These are phyloP conservation scores for Tricholomella constricta DNA, from an alignment of 768 basidiomycete species.

Conservation along the genomic window DNA sequence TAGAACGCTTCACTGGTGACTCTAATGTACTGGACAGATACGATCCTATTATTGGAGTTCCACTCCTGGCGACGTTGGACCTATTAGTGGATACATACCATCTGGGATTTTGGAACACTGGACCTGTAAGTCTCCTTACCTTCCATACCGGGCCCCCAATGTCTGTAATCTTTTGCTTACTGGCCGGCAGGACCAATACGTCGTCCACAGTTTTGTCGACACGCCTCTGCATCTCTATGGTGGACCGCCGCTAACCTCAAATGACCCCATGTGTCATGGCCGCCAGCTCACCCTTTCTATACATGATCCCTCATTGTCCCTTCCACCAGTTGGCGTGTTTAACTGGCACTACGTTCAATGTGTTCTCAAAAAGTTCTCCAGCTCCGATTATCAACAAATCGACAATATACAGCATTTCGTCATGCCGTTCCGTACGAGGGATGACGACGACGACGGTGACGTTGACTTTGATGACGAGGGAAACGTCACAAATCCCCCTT, in stretches of 20 bases:
- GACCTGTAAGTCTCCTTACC: slow-evolving; percentile 18
- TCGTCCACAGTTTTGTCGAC: background rate
- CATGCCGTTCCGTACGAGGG: slow-evolving; percentile 15
- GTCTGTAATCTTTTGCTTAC: background rate
- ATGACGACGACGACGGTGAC: slow-evolving; percentile 18
- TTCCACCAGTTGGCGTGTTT: slow-evolving; percentile 15
- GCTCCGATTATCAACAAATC: slow-evolving; percentile 12
- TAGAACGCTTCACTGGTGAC: slow-evolving; percentile 18
- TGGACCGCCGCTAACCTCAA: background rate
- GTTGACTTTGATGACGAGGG: slow-evolving; percentile 18
- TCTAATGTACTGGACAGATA: slow-evolving; percentile 17
- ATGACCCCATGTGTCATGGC: slow-evolving; percentile 15
- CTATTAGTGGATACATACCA: slow-evolving; percentile 9
- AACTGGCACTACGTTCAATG: slow-evolving; percentile 22
- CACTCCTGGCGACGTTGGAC: slow-evolving; percentile 14
- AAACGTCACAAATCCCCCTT: slow-evolving; percentile 22
- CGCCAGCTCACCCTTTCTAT: slow-evolving; percentile 12
- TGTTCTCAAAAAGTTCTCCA: slow-evolving; percentile 20
- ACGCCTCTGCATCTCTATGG: too few species aligned
- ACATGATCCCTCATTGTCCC: slow-evolving; percentile 10
- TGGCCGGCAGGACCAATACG: background rate
- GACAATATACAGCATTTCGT: slow-evolving; percentile 13
- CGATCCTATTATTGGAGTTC: slow-evolving; percentile 16
- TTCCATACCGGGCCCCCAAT: too few species aligned
- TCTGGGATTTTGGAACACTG: slow-evolving; percentile 20